Conservation (phyloP, 129 eudicot species). For the Flaveria robusta region DNA sequence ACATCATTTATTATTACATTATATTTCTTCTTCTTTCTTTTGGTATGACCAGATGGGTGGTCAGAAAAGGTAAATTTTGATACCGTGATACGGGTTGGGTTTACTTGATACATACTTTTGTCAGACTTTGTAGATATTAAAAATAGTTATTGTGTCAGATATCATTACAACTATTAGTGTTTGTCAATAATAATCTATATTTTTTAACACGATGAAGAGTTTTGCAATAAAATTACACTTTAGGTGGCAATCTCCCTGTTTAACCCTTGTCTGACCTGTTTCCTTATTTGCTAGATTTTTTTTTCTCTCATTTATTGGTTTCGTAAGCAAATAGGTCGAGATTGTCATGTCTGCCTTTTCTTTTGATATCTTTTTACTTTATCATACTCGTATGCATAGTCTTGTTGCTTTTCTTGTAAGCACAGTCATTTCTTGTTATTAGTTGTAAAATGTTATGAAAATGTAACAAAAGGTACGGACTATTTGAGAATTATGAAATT, state of each 20-base stretch:
- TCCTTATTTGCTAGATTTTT: not conserved
- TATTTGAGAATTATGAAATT: not conserved
- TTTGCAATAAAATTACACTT: not conserved
- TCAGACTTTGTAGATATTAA: not conserved
- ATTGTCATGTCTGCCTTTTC: too few species aligned
- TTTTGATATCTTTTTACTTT: too few species aligned
- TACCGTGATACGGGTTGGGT: not conserved
- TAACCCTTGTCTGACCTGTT: not conserved
- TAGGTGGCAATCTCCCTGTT: too few species aligned
- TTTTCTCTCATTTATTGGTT: too few species aligned
- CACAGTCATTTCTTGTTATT: not conserved
- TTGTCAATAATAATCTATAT: not conserved
- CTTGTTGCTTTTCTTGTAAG: not conserved
- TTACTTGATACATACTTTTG: not conserved
- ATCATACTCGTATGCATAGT: too few species aligned
- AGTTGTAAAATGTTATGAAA: not conserved
- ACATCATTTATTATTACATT: not conserved
- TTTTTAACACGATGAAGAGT: not conserved
- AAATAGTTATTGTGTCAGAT: not conserved
- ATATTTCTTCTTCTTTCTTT: not conserved
- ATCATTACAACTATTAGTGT: not conserved
- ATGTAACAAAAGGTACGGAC: not conserved
- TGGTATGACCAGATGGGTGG: not conserved
- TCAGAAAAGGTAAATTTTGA: not conserved
- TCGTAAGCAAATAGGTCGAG: too few species aligned